Base-by-base conservation (phyloP, 2,329 filamentous ascomycete species). In the Neoarthrinium moseri region DNA sequence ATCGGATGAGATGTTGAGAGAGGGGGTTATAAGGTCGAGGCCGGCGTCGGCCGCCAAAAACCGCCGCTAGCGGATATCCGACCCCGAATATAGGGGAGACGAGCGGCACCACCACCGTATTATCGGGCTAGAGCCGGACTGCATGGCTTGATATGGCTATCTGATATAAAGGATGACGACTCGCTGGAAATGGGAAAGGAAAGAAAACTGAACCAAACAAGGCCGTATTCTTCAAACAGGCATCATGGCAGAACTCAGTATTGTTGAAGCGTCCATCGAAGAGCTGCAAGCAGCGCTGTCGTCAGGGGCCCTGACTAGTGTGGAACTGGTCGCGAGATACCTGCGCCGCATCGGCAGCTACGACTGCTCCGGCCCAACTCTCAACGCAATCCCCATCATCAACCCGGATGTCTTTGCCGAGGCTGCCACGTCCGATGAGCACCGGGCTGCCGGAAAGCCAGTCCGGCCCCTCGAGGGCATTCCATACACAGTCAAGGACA, bases 311-410 rank as follows among this genome's bases (percentile, higher is more conserved):
- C 56, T 69, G 23, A 74, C 69, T 13, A 71, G 68, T 44, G 71
- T 75, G 32, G 71, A 73, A 15, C 56, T 79, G 3, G 66, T 70
- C 5, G 61, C 69, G 6, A 63, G 63, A 34, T 74, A 77, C 52
- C 62, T 78, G 3, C 68, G 62, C 29, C 72, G 75, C 6, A 75
- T 78, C 47, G 66, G 64, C 30, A 56, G 53, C 3, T 77, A 74
- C 54, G 75, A 79, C 50, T 63, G 63, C 23, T 56, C 65, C n/a
- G 63, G 61, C 4, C 51, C 53, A 5, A 59, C 57, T 5, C 63
- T 79, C 2, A 77, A 76, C 48, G 69, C 74, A 4, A 70, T 77
- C 5, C 72, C 73, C 6, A 57, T 77, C 12, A 58, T 78, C 49
- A 79, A 77, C 48, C 56, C 61, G 2, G 53, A 61, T 17, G 68